Conservation (phyloP, 2,329 filamentous ascomycete genomes). For the Fusarium falciforme region DNA sequence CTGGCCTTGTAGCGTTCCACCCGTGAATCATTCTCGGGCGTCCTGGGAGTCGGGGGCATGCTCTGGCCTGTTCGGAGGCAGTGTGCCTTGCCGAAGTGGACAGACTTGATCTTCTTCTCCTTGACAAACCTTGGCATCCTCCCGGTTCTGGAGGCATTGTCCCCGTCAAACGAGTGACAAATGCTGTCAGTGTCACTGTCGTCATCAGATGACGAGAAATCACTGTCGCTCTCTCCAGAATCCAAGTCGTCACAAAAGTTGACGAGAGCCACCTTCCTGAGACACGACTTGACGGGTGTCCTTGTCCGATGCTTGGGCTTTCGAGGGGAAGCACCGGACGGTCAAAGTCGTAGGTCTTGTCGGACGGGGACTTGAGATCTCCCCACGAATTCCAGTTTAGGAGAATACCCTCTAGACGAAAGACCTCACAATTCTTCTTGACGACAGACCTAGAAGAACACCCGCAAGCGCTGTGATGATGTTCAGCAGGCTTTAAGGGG, state of each 20-base stretch:
- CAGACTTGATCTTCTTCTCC: neutral
- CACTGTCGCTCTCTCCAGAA: neutral
- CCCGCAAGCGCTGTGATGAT: neutral
- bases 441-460: neutral
- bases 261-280: neutral
- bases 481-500: neutral
- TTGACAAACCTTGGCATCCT: neutral
- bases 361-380: neutral
- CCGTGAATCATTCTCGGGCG: neutral
- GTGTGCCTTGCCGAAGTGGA: neutral
- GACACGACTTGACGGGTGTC: neutral
- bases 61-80: neutral
- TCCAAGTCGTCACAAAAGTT: neutral
- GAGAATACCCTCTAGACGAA: neutral
- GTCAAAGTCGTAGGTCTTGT: neutral
- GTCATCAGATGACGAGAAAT: neutral
- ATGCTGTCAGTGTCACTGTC: neutral
- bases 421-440: neutral
- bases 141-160: neutral
- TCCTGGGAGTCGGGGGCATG: neutral
- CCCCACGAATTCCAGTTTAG: neutral
- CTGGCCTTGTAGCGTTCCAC: neutral
- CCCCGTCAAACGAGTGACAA: neutral
- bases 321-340: neutral
- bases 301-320: neutral